Evolutionary conservation across 768 basidiomycete genomes (phyloP), one percentile per base, ranked within the genome.

Genomic region (Hemileccinum impolitum): DNA sequence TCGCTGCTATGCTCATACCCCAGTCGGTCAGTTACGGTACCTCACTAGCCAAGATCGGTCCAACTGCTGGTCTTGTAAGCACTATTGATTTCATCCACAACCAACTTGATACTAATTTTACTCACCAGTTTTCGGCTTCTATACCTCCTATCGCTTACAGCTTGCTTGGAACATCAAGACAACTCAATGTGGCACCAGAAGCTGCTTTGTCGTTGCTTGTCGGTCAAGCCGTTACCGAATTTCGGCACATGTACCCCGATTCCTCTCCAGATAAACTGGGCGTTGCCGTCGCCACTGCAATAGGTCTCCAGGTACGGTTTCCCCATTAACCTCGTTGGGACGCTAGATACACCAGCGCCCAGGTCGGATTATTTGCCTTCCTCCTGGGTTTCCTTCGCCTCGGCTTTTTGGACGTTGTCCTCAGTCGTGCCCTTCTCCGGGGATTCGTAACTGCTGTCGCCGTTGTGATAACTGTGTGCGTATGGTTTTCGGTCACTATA

Each of bases 21-120:
- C 85, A 90, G 65, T 89, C 90, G 1, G 88, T 96, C 64, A 91
- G 89, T 65, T 96, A 97, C 61, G 94, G 91, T 8, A 83, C 88
- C 3, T 87, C 91, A 0, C 72, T 97, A 11, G 92, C 94, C 15
- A 83, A 89, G 56, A 71, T 96, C 35, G 87, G 81, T 53, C 93
- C 94, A 12, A 79, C 90, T 3, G 80, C 90, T 38, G 94, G 94
- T 43, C 71, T 97, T 61, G 89, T 90, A 60, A 55, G 87, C 70
- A 26, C 13, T 11, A 1, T 3, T 37, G 0, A 30, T 50, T 18
- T 45, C 23, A 37, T 15, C 34, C 39, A 30, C 25, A 32, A 18
- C 26, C 30, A 17, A 40, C 45, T 19, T 39, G 13, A 36, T 40
- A 14, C 42, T 28, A 50, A 4, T 21, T 30, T 45, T 36, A 34